Base-by-base conservation (phyloP, 2,329 filamentous ascomycete species). In the Pseudogymnoascus sp. region DNA sequence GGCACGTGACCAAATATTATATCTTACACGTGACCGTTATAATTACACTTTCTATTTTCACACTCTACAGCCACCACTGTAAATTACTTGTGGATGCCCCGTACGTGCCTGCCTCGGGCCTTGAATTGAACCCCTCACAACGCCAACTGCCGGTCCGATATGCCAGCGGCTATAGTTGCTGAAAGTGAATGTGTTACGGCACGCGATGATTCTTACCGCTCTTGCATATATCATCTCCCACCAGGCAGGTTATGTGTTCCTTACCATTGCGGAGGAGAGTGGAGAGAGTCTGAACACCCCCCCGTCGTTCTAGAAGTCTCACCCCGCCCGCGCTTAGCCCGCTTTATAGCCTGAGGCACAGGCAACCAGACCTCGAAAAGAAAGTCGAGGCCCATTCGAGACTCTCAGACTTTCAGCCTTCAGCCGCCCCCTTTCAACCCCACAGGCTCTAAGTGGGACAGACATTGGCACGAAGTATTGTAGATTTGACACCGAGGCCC, bases 291-390 rank as follows among this genome's bases (percentile, higher is more conserved):
- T 18, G 11, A n/a, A 56, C 28, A 56, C n/a, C 50, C 50, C 50
- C 50, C 25, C 50, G 50, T 34, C 50, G 50, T 56, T 56, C 50
- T 34, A 56, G 50, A 56, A 56, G 50, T 56, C 50, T 56, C 50
- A 56, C 50, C 50, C 50, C 50, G 50, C 50, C 50, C 50, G 50
- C 50, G 50, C 50, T 56, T 56, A 56, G 50, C 50, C 50, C 50
- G 50, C 50, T 34, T 56, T 11, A 16, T 34, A 11, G 25, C 10
- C 25, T 56, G 28, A 56, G 25, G 50, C 50, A 11, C 50, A 5
- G 21, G 10, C 14, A 53, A 25, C 50, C 50, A 56, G 50, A 34
- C 50, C 50, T 5, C n/a, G 25, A 56, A 56, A 21, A 21, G 50
- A 21, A 6, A 56, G 50, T 34, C 50, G 50, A 56, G 44, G 23